Evolutionary conservation across 2,329 filamentous ascomycete species (phyloP), one percentile per base, ranked within the genome.

Genomic region (Diaporthe helianthi): DNA sequence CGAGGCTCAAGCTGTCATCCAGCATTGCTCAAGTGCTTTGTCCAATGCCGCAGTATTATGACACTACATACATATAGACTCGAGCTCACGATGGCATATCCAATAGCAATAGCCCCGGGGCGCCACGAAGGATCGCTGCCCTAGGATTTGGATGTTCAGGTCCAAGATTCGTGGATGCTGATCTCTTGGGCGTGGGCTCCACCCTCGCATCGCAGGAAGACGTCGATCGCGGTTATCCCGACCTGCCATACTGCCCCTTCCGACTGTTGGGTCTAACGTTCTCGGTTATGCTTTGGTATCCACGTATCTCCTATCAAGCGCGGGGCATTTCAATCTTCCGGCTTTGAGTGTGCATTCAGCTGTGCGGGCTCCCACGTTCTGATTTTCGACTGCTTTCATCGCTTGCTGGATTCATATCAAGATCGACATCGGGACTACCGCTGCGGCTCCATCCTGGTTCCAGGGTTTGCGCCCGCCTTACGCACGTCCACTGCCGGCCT

Each of bases 401-500:
- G 49, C 33, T 67, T 67, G 36, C 52, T 51, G 24, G 9, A 44
- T 51, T 4, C 33, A 13, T 51, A 49, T 22, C 13, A 47, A 58
- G 52, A 67, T 67, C 65, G 5, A 36, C 65, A 51, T 38, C 65
- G 65, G 65, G 52, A 60, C n/a, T 36, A 55, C 65, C 65, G n/a
- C n/a, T n/a, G n/a, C n/a, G 65, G 53, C 12, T 65, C 52, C 53
- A 47, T 52, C 44, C 19, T 17, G 26, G n/a, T 19, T 58, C 65
- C n/a, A n/a, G n/a, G n/a, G 58, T 55, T 55, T 55, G 54, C 29
- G 36, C 52, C 29, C 65, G 33, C 52, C 44, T 29, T n/a, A 38
- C 29, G 22, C 13, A 36, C 6, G 13, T 7, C 24, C 51, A 49
- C 52, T 38, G 15, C 33, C 4, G 38, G 33, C 41, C 36, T 49